These are phyloP conservation scores for Phytophthora multivora DNA, from an alignment of 352 stramenopile genomes.

Conservation along the genomic window DNA sequence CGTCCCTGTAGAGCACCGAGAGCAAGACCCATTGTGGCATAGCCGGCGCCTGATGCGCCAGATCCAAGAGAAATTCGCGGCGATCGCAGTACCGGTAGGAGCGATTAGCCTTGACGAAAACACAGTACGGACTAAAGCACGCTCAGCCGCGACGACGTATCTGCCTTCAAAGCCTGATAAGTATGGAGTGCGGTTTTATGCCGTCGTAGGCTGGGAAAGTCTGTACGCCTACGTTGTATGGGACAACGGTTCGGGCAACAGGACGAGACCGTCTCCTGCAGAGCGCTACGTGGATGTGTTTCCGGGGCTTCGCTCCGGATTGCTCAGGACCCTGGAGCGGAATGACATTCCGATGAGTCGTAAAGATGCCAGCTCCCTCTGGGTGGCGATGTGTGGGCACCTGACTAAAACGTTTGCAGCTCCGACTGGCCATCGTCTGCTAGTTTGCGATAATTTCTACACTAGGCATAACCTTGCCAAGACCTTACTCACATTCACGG, in stretches of 20 bases:
- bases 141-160: slow-evolving; percentile 2
- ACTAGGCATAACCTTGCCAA: slow-evolving; percentile 6
- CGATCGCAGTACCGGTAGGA: too few species aligned
- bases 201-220: slow-evolving; percentile 6
- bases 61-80: background rate
- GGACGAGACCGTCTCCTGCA: background rate
- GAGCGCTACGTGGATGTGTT: slow-evolving; percentile 5
- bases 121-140: slow-evolving; percentile 11
- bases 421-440: background rate
- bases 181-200: slow-evolving; percentile 7
- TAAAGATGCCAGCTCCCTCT: background rate
- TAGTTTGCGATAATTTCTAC: slow-evolving; percentile 16
- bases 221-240: background rate
- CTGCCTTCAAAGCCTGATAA: slow-evolving; percentile 13
- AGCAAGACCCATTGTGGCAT: slow-evolving; percentile 11
- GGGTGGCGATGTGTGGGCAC: slow-evolving; percentile 7
- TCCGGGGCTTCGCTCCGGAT: background rate
- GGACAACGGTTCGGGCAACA: slow-evolving; percentile 11
- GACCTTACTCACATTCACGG: slow-evolving; percentile 5
- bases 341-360: background rate
- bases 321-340: background rate
- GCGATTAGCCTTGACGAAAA: slow-evolving; percentile 11
- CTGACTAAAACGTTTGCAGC: background rate
- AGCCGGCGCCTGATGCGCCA: slow-evolving; percentile 1
- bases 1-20: background rate